Percentiles rank a stretch among this genome's conserved stretches.
Conservation (phyloP, 495 filamentous ascomycete genomes). For the Articulospora tetracladia region DNA sequence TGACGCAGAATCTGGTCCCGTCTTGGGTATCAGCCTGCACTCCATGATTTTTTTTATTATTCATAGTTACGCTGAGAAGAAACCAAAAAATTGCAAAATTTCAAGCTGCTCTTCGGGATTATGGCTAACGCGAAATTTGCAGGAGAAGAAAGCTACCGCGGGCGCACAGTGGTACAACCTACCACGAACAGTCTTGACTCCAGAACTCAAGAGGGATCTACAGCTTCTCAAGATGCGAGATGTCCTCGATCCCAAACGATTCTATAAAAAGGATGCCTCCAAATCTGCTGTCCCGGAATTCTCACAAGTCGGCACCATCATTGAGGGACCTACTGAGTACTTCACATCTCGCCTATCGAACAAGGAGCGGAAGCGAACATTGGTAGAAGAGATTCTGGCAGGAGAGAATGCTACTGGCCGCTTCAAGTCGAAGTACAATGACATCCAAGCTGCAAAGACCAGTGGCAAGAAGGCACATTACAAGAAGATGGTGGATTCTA, state of each 20-base stretch:
- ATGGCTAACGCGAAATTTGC: constrained; percentile 13
- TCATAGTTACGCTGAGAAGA: constrained; percentile 99
- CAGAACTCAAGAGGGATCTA: constrained; percentile 81
- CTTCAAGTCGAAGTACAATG: constrained; percentile 68
- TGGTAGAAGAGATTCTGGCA: constrained; percentile 83
- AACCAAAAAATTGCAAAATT: neutral
- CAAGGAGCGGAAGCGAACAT: constrained; percentile 83
- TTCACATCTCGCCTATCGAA: constrained; percentile 73
- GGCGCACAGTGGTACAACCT: constrained; percentile 78
- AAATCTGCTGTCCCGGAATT: constrained; percentile 69
- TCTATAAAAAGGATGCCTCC: constrained; percentile 79
- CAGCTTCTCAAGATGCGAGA: constrained; percentile 84
- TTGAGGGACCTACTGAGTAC: constrained; percentile 87
- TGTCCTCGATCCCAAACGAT: constrained; percentile 79
- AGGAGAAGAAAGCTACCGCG: constrained; percentile 42
- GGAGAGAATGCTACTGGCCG: constrained; percentile 53
- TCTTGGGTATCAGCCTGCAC: constrained; percentile 70
- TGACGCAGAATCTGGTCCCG: constrained; percentile 67
- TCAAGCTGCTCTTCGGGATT: constrained; percentile 11
- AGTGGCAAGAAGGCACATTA: constrained; percentile 74
- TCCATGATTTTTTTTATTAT: constrained; percentile 55
- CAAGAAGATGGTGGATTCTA: constrained; percentile 52
- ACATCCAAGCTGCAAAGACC: constrained; percentile 61
- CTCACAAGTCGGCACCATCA: constrained; percentile 83
- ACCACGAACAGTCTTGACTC: constrained; percentile 75